Base-by-base conservation (phyloP, 495 filamentous ascomycete species). In the Viridothelium virens region DNA sequence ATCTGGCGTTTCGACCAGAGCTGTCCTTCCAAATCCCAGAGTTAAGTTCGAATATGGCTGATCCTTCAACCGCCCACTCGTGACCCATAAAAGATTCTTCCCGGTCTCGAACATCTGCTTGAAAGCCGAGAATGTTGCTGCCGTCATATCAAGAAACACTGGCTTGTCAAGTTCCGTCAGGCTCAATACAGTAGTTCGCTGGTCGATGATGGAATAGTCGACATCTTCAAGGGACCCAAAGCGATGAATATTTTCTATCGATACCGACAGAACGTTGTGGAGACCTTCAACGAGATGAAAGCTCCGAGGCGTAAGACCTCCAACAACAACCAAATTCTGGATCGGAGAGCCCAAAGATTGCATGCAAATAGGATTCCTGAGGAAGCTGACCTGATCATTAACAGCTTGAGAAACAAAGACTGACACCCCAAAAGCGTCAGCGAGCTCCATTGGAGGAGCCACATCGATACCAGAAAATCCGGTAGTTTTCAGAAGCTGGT, bases 381-480 rank as follows among this genome's bases (percentile, higher is more conserved):
- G 53, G 6, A 36, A 3, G 36, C 18, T 36, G 53, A 59, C 53
- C 11, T 31, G 53, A 7, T 59, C 53, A 14, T 59, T 31, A 14
- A 59, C 31, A 3, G 53, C 53, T 14, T 59, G 53, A 9, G 53
- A 18, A 14, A 6, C 4, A 36, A 59, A 59, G 5, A 59, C 31
- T 10, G 7, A 59, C 10, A 5, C 4, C 33, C 7, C 11, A 36
- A 34, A 18, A 14, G 36, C 25, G 7, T 59, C 14, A 59, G 33
- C 25, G 14, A 36, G 31, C 10, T 4, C 6, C 25, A 0, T 25
- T 14, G 53, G 53, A 7, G 53, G 3, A 9, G 2, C 14, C 16
- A 31, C 34, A 46, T 72, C 66, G 3, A 70, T 25, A 9, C 75
- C 75, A 3, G 70, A 69, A 62, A 75, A 77, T 0, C 69, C 69